Evolutionary conservation across 208 protist species (phyloP), one percentile per base, ranked within the genome.

Genomic region (Acanthamoeba royreba): DNA sequence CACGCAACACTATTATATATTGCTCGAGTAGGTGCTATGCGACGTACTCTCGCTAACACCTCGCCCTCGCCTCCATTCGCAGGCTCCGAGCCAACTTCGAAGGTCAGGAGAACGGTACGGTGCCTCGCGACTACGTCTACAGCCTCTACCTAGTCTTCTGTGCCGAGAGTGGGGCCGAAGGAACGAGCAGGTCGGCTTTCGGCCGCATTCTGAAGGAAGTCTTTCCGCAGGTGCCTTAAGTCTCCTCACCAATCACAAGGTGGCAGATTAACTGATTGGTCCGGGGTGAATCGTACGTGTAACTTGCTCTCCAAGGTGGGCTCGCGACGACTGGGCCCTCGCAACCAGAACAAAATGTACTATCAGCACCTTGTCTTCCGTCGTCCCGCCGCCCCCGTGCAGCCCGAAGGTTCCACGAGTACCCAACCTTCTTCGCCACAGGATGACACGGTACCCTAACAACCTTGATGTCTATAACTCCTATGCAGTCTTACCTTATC

Each of bases 271-370:
- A 40, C 7, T 74, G 15, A 74, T n/a, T 58, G 49, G 49, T 22
- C 55, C 25, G 19, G 33, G 19, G 25, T n/a, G 25, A 72, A 72
- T 38, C 61, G 2, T 2, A 47, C 17, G 5, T 3, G 11, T 83
- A n/a, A 25, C 25, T 3, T 7, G 5, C n/a, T 25, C 1, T 53
- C 53, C 0, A 22, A 85, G 74, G 9, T 85, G 2, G 2, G 17
- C 1, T 28, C 31, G 43, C 19, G 74, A 15, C 38, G 74, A 1
- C 74, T 85, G 2, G 74, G 74, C 17, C 74, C 74, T 7, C 74
- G 74, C 74, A 85, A 85, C 38, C 46, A 35, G 43, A 85, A 85
- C 74, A 85, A 85, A 45, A 85, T 85, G 74, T 45, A 85, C 43
- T 85, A 85, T 45, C 38, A 55, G 0, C 38, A 85, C 74, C 22